Percentiles rank a stretch among this genome's conserved stretches.
phyloP scores from a whole-genome alignment of 768 basidiomycete genomes.

The Leccinum barrowsii region DNA sequence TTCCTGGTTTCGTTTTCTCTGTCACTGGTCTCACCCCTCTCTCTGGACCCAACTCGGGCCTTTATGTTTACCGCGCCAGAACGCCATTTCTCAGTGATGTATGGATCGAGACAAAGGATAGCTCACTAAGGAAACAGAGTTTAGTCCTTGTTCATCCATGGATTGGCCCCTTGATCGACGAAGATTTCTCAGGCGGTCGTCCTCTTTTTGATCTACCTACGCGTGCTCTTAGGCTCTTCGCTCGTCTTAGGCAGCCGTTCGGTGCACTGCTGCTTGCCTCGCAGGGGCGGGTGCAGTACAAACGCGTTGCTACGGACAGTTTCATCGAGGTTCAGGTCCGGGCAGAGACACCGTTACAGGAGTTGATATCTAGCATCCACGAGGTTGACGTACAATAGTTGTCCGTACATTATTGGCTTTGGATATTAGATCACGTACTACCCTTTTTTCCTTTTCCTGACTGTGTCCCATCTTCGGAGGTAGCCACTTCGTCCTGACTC shows the following conservation, averaged over 20 bases:
- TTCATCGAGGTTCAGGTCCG: neutral
- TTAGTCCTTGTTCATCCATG: neutral
- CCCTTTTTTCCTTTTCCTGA: neutral
- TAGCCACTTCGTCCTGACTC: neutral
- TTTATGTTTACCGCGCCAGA: neutral
- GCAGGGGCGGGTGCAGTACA: neutral
- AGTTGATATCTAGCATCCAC: neutral
- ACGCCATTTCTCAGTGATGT: neutral
- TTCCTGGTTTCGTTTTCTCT: too few species aligned
- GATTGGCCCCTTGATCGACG: neutral
- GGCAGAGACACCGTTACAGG: neutral
- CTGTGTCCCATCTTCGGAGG: neutral
- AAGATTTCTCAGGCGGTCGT: neutral
- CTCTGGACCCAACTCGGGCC: neutral
- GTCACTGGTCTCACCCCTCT: too few species aligned
- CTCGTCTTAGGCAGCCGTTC: neutral
- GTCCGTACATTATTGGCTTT: neutral
- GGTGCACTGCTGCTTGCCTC: neutral
- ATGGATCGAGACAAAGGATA: neutral
- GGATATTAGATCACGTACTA: neutral
- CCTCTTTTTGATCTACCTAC: neutral
- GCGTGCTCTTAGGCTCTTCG: neutral
- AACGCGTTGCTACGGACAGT: neutral
- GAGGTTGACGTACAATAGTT: neutral
- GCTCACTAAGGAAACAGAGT: neutral